Evolutionary conservation across 768 basidiomycete genomes (phyloP).

Genomic region (Rubroboletus satanas): DNA sequence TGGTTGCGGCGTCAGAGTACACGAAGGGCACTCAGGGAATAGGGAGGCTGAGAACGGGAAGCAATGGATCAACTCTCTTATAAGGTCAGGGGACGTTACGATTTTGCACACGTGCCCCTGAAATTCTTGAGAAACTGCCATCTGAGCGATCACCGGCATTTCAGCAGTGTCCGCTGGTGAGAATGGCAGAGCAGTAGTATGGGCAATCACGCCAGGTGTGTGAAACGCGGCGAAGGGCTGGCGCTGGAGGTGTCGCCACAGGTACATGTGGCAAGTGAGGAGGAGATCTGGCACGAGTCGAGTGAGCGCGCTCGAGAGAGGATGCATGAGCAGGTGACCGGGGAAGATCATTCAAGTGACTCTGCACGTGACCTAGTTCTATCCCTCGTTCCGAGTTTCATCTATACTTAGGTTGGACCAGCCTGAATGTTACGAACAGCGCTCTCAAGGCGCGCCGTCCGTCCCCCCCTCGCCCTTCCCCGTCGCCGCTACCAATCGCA

Average conservation of each 20-base stretch:
- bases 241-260: neutral
- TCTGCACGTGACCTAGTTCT: neutral
- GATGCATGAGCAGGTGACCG: too few species aligned
- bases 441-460: conserved; percentile 1
- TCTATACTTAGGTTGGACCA: neutral
- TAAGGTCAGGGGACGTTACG: conserved; percentile 3
- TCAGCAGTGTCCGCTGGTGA: neutral
- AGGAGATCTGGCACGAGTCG: neutral
- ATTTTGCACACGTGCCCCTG: conserved; percentile 15
- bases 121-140: neutral
- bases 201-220: neutral
- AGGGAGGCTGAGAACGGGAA: neutral
- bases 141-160: conserved; percentile 1
- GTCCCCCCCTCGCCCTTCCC: neutral
- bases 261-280: neutral
- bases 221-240: neutral
- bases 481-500: conserved; percentile 20
- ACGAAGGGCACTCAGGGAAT: neutral
- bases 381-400: too few species aligned
- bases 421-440: conserved; percentile 12
- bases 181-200: neutral
- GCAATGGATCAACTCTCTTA: conserved; percentile 8
- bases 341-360: neutral
- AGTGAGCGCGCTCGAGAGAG: too few species aligned
- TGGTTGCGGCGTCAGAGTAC: conserved; percentile 26